Conservation (phyloP, 2,329 filamentous ascomycete species). For the Fusarium drepaniforme region DNA sequence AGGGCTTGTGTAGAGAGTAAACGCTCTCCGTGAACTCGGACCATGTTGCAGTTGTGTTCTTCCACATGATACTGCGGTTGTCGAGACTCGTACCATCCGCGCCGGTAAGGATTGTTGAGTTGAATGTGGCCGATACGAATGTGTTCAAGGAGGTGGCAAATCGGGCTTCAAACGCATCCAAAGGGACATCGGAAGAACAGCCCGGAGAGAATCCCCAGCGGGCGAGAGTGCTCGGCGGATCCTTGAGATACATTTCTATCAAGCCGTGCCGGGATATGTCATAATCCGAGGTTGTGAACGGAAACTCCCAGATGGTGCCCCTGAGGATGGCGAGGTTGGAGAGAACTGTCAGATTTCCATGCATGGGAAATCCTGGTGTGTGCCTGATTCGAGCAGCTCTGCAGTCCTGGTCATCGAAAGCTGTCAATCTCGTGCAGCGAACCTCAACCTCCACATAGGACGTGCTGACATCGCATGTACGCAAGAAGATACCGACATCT, state of each 20-base stretch:
- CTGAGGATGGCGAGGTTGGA: not conserved
- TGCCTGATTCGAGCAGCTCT: not conserved
- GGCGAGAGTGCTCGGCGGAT: not conserved
- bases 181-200: not conserved
- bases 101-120: not conserved
- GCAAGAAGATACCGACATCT: not conserved
- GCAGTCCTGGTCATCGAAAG: not conserved
- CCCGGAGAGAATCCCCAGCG: not conserved
- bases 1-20: constrained; percentile 1
- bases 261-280: not conserved
- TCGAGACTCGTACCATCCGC: not conserved
- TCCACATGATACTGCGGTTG: not conserved
- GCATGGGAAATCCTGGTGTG: not conserved
- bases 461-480: not conserved
- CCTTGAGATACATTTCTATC: not conserved
- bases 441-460: constrained; percentile 11
- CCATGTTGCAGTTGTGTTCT: constrained; percentile 4
- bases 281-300: not conserved
- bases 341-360: not conserved
- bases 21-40: constrained; percentile 3
- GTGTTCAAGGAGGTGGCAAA: not conserved
- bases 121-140: accelerated
- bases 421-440: not conserved
- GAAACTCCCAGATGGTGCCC: not conserved
- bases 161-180: not conserved